phyloP scores from a whole-genome alignment of 441 rosid genomes.

The Adansonia rubrostipa region DNA sequence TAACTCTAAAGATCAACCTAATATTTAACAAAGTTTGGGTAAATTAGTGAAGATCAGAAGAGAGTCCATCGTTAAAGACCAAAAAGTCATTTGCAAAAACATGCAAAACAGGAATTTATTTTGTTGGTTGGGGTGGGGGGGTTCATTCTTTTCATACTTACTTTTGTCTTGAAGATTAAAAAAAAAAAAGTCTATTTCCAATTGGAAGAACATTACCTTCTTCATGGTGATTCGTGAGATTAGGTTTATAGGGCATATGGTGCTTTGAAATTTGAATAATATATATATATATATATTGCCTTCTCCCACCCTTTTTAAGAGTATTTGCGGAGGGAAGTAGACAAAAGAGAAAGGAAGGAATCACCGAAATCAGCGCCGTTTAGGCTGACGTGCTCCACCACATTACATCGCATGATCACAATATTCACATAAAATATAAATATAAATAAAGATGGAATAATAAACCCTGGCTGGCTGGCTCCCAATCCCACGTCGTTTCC shows the following conservation, averaged over 20 bases:
- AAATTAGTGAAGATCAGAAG: background rate
- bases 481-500: constrained; percentile 11
- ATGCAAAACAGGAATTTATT: background rate
- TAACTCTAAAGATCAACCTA: background rate
- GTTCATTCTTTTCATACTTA: constrained; percentile 1
- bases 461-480: constrained; percentile 12
- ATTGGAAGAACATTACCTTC: constrained; percentile 63
- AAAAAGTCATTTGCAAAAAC: constrained; percentile 22
- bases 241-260: constrained; percentile 43
- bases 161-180: constrained; percentile 23
- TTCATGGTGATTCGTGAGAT: constrained; percentile 59
- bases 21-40: background rate
- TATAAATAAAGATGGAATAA: background rate
- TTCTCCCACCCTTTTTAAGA: constrained; percentile 13
- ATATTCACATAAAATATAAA: background rate
- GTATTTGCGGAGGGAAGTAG: constrained; percentile 28
- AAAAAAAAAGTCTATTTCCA: constrained; percentile 6
- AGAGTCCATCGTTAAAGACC: constrained; percentile 18
- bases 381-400: constrained; percentile 66
- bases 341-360: constrained; percentile 59
- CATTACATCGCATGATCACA: constrained; percentile 37
- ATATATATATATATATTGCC: background rate
- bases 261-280: constrained; percentile 47
- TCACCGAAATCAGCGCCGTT: constrained; percentile 80
- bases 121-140: background rate